A percentile compares a stretch with the other conserved stretches of the same genome.
Conservation (phyloP, 306 rosid genomes). For the Leucaena leucocephala region DNA sequence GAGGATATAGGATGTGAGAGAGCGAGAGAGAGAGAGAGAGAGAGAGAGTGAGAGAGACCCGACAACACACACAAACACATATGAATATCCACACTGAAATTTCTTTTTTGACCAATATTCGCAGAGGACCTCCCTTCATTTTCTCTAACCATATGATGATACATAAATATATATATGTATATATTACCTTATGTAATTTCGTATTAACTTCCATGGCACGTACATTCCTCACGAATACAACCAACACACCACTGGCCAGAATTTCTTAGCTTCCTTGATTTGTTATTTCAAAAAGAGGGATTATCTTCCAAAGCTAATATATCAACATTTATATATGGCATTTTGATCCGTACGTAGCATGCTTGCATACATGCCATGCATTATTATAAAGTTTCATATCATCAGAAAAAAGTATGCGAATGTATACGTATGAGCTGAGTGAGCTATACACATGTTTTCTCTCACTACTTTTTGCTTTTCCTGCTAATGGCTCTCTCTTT, state of each 20-base stretch:
- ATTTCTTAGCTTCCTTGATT: neutral
- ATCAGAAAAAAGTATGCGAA: no score
- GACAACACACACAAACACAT: neutral
- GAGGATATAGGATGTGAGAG: neutral
- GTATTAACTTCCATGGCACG: neutral
- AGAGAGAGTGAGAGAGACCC: slow-evolving; percentile 21
- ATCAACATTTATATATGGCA: neutral
- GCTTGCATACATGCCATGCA: neutral
- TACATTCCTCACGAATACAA: neutral
- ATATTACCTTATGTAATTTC: neutral
- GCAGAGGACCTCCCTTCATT: no score
- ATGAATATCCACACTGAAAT: slow-evolving; percentile 1
- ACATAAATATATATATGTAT: no score
- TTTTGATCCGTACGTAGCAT: neutral
- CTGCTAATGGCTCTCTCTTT: no score
- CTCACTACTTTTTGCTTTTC: no score
- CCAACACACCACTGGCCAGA: neutral
- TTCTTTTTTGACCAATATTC: slow-evolving; percentile 24
- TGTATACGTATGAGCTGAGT: no score
- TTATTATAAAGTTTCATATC: no score
- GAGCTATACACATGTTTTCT: no score
- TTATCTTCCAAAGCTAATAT: neutral
- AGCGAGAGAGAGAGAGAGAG: slow-evolving; percentile 11
- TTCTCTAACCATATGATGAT: no score
- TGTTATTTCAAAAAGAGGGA: neutral